Conservation (phyloP, 78 protist species). For the Polysphondylium violaceum region DNA sequence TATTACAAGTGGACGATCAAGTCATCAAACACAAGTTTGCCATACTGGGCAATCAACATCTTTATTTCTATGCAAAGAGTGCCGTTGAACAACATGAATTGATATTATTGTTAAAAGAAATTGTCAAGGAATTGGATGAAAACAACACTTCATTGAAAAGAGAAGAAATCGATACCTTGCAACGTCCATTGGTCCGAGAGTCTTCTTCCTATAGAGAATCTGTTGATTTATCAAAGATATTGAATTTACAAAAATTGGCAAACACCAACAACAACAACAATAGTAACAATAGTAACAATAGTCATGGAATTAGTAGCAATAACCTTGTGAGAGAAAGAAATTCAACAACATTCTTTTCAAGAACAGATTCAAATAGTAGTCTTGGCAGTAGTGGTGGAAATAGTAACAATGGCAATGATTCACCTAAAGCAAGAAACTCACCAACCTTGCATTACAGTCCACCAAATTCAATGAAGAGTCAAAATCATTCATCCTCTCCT, state of each 20-base stretch:
- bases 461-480: neutral
- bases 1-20: constrained; percentile 53
- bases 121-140: constrained; percentile 51
- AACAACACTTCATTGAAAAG: constrained; percentile 22
- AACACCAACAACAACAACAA: too few species aligned
- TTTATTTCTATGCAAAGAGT: constrained; percentile 46
- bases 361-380: constrained; percentile 27
- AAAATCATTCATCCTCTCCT: neutral
- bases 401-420: neutral
- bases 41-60: constrained; percentile 58
- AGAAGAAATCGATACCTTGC: constrained; percentile 31
- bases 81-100: constrained; percentile 65
- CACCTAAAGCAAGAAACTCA: neutral
- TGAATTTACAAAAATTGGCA: neutral
- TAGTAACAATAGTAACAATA: too few species aligned
- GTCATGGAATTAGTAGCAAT: too few species aligned
- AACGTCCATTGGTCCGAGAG: constrained; percentile 35
- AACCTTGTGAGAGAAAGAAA: too few species aligned
- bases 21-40: constrained; percentile 54
- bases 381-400: neutral
- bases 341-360: too few species aligned
- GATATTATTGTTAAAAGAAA: constrained; percentile 33
- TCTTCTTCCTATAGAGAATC: constrained; percentile 26
- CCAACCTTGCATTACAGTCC: neutral
- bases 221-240: neutral